Base-by-base conservation (phyloP, 805 yeast species). In the Pichia membranifaciens region DNA sequence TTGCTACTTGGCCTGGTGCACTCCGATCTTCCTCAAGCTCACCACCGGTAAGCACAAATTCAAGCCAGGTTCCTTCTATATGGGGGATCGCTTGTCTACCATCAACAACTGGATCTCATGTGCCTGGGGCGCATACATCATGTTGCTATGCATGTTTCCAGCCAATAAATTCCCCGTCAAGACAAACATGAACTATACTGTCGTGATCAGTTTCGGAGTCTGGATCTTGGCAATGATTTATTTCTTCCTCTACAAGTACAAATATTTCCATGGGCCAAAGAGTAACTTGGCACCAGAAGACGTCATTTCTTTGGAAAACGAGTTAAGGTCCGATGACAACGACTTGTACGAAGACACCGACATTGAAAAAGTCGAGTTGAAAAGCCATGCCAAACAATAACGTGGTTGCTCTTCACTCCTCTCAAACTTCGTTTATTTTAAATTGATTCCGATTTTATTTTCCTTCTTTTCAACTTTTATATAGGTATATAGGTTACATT, bases 201-300 rank as follows among this genome's bases (percentile, higher is more conserved):
- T 61, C 43, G 69, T 64, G 16, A 58, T 66, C 22, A 59, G 61
- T 22, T 62, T 60, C 8, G 64, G 62, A 18, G 74, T 78, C n/a
- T 79, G 84, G 84, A 49, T 76, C 5, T 64, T 79, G 17, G 70
- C 84, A 0, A 56, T 72, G 47, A 43, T 72, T 0, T 81, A 81
- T 62, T 82, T 76, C 64, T 70, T 60, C 47, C 59, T 68, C 4
- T 73, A 74, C 3, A 71, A 74, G 50, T 77, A 73, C 55, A 66
- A 70, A 58, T 15, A 33, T 29, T 82, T 76, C 68, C 59, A 70
- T 29, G 88, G 88, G 7, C 87, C 87, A 3, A 60, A 54, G 44
- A 52, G 56, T 36, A 57, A 57, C 40, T 44, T 57, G 47, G 41
- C 49, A 13, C 23, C 44, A 21, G 39, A 48, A 22, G 36, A 45